Evolutionary conservation across 768 basidiomycete genomes (phyloP), one percentile per base, ranked within the genome.

Genomic region (Lactifluus pinguis): DNA sequence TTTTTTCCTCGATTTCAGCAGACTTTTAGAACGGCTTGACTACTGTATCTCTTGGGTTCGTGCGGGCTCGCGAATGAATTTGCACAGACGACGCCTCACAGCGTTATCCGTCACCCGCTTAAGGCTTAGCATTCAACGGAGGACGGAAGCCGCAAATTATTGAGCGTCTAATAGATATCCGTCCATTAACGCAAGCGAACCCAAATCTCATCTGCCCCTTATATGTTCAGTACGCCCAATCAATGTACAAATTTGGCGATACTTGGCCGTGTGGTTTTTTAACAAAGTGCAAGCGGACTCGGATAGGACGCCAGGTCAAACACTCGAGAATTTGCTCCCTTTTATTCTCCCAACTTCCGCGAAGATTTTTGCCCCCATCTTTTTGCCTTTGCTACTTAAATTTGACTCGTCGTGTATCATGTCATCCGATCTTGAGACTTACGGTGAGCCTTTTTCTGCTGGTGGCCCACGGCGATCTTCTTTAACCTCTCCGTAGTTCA

Each of bases 401-500:
- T 25, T 25, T 25, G 6, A 41, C 45, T 19, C 34, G 21, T 44
- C 30, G n/a, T 45, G 29, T 6, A 8, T 51, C 47, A 58, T 62
- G 61, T 3, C 61, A 8, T 52, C 60, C 17, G 52, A 58, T 7
- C 1, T 49, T 9, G 56, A 62, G 52, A 57, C 58, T 48, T 53
- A 53, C 52, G 8, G 61, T 34, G 32, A 34, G 32, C 44, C 6
- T 21, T 52, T 11, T 29, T 0, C n/a, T 6, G 34, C 4, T 47
- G 17, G 10, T 32, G 7, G 10, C 15, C 19, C 38, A 9, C 19
- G 10, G 14, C n/a, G 44, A 52, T 48, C n/a, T 52, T 29, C 10
- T 34, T 52, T 47, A 49, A 47, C 34, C 39, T 19, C 13, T 10
- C 38, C 42, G 2, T 42, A 63, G 62, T 8, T 11, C 53, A 60